Evolutionary conservation across 2,329 filamentous ascomycete genomes (phyloP).

Genomic region (Albifimbria verrucaria): DNA sequence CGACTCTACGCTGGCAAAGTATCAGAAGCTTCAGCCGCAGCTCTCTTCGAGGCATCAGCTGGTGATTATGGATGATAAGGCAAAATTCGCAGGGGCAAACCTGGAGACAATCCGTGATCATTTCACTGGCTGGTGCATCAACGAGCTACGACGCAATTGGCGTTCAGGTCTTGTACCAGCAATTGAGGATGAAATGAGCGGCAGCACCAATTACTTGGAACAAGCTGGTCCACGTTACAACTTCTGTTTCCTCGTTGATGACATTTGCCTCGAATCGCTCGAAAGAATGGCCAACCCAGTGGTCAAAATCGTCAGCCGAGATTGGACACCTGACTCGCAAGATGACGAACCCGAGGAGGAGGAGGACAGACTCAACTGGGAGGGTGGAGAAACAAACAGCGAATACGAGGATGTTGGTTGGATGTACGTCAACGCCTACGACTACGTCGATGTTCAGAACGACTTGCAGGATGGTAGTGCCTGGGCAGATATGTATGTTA

Average conservation of each 20-base stretch:
- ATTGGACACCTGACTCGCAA: not conserved
- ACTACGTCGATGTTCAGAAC: constrained; percentile 5
- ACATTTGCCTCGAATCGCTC: constrained; percentile 6
- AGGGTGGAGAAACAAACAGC: constrained; percentile 5
- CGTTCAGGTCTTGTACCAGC: not conserved
- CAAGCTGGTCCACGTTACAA: constrained; percentile 4
- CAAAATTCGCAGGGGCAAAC: not conserved
- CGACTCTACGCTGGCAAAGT: constrained; percentile 1
- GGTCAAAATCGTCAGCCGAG: constrained; percentile 4
- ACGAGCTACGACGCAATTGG: constrained; percentile 1
- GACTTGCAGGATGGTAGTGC: not conserved
- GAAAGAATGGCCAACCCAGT: constrained; percentile 1
- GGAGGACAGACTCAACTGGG: constrained; percentile 1
- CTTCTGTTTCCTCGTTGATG: constrained; percentile 5
- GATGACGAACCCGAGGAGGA: constrained; percentile 1
- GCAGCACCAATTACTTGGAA: not conserved
- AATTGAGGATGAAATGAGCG: not conserved
- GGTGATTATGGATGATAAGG: constrained; percentile 1
- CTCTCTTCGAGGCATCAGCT: constrained; percentile 1
- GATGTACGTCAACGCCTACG: constrained; percentile 6
- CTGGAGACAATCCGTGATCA: not conserved
- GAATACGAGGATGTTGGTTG: constrained; percentile 9
- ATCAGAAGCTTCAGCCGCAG: constrained; percentile 1
- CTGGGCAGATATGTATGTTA: not conserved
- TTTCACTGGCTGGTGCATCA: not conserved